Evolutionary conservation across 2,329 filamentous ascomycete genomes (phyloP).

Genomic region (Fusarium sterilihyphosum): DNA sequence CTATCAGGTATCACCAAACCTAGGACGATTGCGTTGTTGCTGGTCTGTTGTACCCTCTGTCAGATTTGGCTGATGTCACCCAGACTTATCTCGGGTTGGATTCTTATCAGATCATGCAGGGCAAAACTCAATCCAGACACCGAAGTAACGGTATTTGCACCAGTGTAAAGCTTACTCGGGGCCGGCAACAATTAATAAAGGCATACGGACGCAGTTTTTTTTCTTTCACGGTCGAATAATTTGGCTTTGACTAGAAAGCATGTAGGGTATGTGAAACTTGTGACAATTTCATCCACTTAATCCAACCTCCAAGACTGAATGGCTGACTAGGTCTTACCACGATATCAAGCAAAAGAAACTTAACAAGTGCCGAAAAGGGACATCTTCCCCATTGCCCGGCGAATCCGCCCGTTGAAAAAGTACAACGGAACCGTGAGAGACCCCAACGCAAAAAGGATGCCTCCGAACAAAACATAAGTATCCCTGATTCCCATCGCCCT

Average conservation of each 20-base stretch:
- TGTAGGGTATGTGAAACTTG: neutral
- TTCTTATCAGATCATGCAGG: neutral
- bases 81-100: rapidly evolving
- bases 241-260: rapidly evolving
- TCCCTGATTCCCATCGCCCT: neutral
- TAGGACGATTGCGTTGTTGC: rapidly evolving
- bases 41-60: too few species aligned
- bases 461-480: neutral
- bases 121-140: neutral
- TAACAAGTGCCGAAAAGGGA: neutral
- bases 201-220: rapidly evolving
- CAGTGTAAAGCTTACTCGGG: rapidly evolving
- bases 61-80: neutral
- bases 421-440: neutral
- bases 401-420: neutral
- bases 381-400: neutral
- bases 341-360: too few species aligned
- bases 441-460: neutral
- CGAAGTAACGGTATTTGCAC: neutral
- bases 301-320: neutral
- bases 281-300: neutral
- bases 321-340: too few species aligned
- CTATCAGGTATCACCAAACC: rapidly evolving
- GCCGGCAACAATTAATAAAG: rapidly evolving
- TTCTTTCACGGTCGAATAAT: rapidly evolving